Evolutionary conservation across 495 filamentous ascomycete genomes (phyloP), one percentile per base, ranked within the genome.

Genomic region (Trichoderma gamsii): DNA sequence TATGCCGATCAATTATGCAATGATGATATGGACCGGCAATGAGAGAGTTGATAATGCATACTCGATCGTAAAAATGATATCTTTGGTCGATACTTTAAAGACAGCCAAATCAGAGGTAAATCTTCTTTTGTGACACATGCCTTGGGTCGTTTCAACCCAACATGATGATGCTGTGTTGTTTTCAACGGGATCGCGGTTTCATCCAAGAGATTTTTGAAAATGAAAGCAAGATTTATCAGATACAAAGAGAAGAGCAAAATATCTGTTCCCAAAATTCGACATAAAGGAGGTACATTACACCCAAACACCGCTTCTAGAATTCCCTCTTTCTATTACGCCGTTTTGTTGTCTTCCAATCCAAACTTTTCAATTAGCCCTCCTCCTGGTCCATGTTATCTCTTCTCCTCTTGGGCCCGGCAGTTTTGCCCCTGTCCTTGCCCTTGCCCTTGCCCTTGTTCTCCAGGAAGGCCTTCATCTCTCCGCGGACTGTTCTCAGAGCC

Each of bases 361-460:
- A 18, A 3, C 29, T 13, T n/a, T 32, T 35, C 15, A 2, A 29
- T 41, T 67, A 88, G 49, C 88, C 88, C 72, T 96, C 90, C 74
- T 96, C 92, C 66, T 84, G 80, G 77, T 96, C 93, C 93, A 96
- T 96, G 41, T 89, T 81, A 75, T 95, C 90, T 64, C 88, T 81
- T 35, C 82, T 79, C 64, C 85, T 81, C 79, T 89, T 90, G 70
- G 73, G 74, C 44, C 79, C 81, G 41, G 71, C 72, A 35, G 74
- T 76, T 59, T 82, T 82, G 0, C 86, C 85, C 72, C 83, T 86
- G 59, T 87, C 76, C 41, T 82, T 80, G 0, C 85, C 84, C 1
- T 89, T 87, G 71, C 82, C 87, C 46, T 83, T 88, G 1, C 89
- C 90, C 68, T 84, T 83, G 79, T 89, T 89, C 65, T 97, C 93